Base-by-base conservation (phyloP, 2,329 filamentous ascomycete species). In the Colletotrichum orbiculare region DNA sequence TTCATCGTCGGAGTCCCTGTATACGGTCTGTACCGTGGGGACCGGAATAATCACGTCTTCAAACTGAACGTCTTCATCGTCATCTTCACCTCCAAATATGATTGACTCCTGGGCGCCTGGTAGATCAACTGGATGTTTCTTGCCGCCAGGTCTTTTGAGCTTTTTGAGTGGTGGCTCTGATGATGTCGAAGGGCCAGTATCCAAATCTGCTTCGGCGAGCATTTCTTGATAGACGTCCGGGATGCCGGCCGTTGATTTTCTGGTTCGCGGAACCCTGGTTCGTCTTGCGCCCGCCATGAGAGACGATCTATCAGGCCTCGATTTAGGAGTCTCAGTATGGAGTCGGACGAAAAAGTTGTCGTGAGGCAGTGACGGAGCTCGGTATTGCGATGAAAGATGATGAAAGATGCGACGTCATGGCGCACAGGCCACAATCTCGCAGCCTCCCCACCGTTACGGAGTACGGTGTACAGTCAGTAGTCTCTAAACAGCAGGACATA, bases 21-120 rank as follows among this genome's bases (percentile, higher is more conserved):
- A 78, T 59, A 85, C 77, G 1, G 84, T 87, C 70, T 87, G 85
- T 15, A 85, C 69, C 0, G 79, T 84, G 0, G 83, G 78, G 12
- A 75, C 68, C 1, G 85, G 84, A 3, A 85, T 69, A 4, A 73
- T 69, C 2, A 86, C 82, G 69, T 87, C 84, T 66, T 86, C 79
- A 68, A 86, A 85, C 47, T 83, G 79, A 25, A 82, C 60, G 11
- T 78, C 76, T 3, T 82, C 80, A 4, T 81, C 73, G 7, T 75
- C 78, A 1, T 79, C 76, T 2, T 76, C 77, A 1, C 75, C 76
- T 0, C 74, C 72, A 6, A 74, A 70, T 0, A 70, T 68, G 3
- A 61, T 58, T 9, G 68, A 63, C 17, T 66, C 68, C 4, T 45
- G 34, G 12, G 7, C 13, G n/a, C 37, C 37, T 5, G 34, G 8